Base-by-base conservation (phyloP, 225 moss, liverwort and hornwort genomes). In the Bryoerythrophyllum caledonicum region DNA sequence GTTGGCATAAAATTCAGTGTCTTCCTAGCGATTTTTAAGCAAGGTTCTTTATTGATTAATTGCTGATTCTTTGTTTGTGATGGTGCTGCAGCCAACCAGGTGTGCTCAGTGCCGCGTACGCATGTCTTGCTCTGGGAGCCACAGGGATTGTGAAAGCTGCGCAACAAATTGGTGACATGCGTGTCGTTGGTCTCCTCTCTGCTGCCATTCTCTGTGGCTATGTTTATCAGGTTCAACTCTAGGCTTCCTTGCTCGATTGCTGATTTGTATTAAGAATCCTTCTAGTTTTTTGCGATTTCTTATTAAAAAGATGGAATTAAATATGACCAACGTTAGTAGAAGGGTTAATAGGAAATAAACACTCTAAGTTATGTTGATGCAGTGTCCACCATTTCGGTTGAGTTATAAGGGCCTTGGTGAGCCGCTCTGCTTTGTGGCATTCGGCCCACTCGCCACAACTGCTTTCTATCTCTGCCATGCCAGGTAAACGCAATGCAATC, bases 341-440 rank as follows among this genome's bases (percentile, higher is more conserved):
- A n/a, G n/a, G n/a, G n/a, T 38, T 2, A 38, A 38, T 6, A 57
- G 30, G 8, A 2, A 38, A 6, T 38, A 8, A 8, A 8, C 10
- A 38, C 38, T 1, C 9, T 38, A 38, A 38, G 38, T 38, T 38
- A 38, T 38, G 37, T 4, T 40, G 60, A 28, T 48, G 77, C 91
- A 96, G 96, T 91, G 90, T 82, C 97, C 97, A 28, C 97, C 94
- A 56, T 99, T 99, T 81, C 91, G 97, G 7, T 79, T 94, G 56
- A 89, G 94, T 76, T 94, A 99, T 81, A 87, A 89, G 81, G 97
- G 97, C 37, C 80, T 99, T 68, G 97, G 97, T 79, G 97, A 99
- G 74, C 94, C 94, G 21, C 84, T 99, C 30, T 94, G 93, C 70
- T 95, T 99, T 59, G 27, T 93, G 55, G 97, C 97, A 2, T 94